Evolutionary conservation across 331 rosid genomes (phyloP), one percentile per base, ranked within the genome.

Genomic region (Rhamnella rubrinervis): DNA sequence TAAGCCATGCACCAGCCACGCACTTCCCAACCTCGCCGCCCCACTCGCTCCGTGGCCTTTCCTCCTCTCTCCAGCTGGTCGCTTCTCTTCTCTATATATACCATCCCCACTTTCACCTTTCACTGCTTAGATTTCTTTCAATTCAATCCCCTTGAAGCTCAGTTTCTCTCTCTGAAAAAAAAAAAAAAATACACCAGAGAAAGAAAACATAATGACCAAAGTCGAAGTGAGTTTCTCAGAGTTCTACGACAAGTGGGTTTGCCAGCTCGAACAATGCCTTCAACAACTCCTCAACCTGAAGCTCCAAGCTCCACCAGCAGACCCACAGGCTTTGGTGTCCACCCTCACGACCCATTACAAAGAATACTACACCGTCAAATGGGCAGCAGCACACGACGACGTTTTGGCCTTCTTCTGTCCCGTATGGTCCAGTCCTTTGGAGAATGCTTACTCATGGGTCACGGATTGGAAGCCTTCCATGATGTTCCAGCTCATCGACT

Each of bases 321-420:
- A 20, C 35, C 12, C 80, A 0, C 65, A 65, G 57, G 51, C 49
- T 11, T 13, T 87, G 20, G 84, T 85, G 16, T 72, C 88, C 0
- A 79, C 13, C 7, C 84, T 81, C 57, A 89, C 90, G 0, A 6
- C 78, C 13, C 92, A 89, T n/a, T 47, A 77, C 28, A 87, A 92
- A 60, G 83, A 83, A 1, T 92, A 79, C 68, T 92, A 85, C 74
- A 81, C 83, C 1, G 75, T 84, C 2, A 92, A 89, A 71, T 92
- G 96, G 96, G 88, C 84, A 2, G 35, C 74, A 0, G 96, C 90
- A 7, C 85, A 51, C 11, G 85, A 82, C 15, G 90, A 92, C n/a
- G 89, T 84, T 4, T 55, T 84, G 0, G 85, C 87, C 0, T 92
- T 89, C 82, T 92, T 82, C 53, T 31, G 78, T 1, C 89, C 89